These are phyloP conservation scores for Bassia scoparia DNA, from an alignment of 148 eudicot species.

Conservation along the genomic window DNA sequence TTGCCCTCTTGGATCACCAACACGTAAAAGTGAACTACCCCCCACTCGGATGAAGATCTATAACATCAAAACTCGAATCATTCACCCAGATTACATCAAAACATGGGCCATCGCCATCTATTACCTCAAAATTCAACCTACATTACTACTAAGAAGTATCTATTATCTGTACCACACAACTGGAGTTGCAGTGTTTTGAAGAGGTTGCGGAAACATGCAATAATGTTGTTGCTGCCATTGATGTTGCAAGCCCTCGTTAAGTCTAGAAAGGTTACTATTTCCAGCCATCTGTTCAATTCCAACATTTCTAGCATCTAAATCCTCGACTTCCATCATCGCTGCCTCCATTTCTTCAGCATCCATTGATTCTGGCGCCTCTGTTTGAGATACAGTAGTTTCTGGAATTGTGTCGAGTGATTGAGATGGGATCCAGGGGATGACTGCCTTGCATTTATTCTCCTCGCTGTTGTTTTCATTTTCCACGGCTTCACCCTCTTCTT, in stretches of 20 bases:
- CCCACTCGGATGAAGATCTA: no score
- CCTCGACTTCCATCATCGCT: conserved; percentile 67
- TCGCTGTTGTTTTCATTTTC: conserved; percentile 16
- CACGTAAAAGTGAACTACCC: no score
- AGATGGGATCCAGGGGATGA: conserved; percentile 80
- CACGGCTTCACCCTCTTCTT: conserved; percentile 25
- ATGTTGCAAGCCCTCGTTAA: conserved; percentile 37
- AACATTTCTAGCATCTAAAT: not conserved
- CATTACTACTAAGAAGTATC: not conserved
- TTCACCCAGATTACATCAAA: not conserved
- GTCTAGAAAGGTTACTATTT: conserved; percentile 1
- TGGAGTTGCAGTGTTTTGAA: conserved; percentile 46
- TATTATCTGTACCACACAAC: conserved; percentile 54
- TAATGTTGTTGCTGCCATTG: conserved; percentile 80
- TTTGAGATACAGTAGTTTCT: conserved; percentile 3
- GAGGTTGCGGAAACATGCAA: conserved; percentile 72
- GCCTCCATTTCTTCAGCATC: conserved; percentile 51
- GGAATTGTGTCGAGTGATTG: conserved; percentile 28
- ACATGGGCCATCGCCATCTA: no score
- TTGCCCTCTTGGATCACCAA: no score
- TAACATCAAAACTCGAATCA: not conserved
- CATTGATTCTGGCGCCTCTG: conserved; percentile 43
- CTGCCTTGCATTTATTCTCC: conserved; percentile 48
- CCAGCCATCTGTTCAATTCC: conserved; percentile 22
- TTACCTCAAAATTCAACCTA: conserved; percentile 5